Evolutionary conservation across 495 filamentous ascomycete species (phyloP).

Genomic region (Annulohypoxylon stygium): DNA sequence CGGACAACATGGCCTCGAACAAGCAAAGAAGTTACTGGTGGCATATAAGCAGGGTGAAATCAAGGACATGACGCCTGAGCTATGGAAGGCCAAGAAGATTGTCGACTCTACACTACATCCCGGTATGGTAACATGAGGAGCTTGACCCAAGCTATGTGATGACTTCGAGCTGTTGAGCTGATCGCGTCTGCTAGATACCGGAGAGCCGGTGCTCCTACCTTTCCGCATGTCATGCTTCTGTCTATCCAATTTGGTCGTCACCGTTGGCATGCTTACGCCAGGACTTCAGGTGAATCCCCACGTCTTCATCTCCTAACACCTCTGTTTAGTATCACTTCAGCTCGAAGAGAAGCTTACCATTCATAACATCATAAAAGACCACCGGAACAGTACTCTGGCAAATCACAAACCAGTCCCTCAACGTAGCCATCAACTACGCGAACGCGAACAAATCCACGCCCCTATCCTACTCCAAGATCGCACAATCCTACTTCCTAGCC

Average conservation of each 20-base stretch:
- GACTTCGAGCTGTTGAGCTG: constrained; percentile 32
- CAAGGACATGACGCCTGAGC: constrained; percentile 83
- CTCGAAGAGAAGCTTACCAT: constrained; percentile 14
- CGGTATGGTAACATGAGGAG: constrained; percentile 63
- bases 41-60: constrained; percentile 85
- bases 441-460: constrained; percentile 98
- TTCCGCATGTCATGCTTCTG: constrained; percentile 98
- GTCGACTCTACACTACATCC: constrained; percentile 96
- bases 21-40: constrained; percentile 81
- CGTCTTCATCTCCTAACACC: constrained; percentile 14
- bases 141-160: constrained; percentile 4
- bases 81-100: constrained; percentile 97
- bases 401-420: constrained; percentile 95
- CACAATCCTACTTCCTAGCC: constrained; percentile 90
- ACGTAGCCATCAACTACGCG: constrained; percentile 95
- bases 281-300: constrained; percentile 70
- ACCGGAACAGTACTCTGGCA: constrained; percentile 94
- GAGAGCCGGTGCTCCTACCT: constrained; percentile 89
- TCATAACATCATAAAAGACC: constrained; percentile 64
- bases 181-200: constrained; percentile 76
- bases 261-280: constrained; percentile 97
- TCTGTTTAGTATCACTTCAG: background rate
- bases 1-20: constrained; percentile 79
- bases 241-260: constrained; percentile 92
- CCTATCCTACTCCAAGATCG: constrained; percentile 80